Evolutionary conservation across 192 early-diverging fungal genomes (phyloP), one percentile per base, ranked within the genome.

Genomic region (Coemansia sp.): DNA sequence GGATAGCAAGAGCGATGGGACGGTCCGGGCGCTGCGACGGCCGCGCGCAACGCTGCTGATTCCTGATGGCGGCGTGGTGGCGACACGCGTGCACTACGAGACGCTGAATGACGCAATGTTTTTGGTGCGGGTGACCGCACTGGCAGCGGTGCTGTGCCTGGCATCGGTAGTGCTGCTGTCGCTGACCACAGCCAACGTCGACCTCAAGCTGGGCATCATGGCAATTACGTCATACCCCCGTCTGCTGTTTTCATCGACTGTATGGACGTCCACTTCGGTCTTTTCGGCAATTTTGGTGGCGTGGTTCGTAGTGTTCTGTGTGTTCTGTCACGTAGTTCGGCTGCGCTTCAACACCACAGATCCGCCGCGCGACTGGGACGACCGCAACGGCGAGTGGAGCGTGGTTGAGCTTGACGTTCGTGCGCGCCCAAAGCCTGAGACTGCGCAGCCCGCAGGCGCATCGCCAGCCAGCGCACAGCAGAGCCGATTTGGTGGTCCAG

Each of bases 21-120:
- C 32, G 23, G 62, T 47, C 22, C 39, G 11, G 21, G 39, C 15
- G 25, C 60, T 79, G 35, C 61, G 45, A 3, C 67, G 60, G 56
- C 77, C 72, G 15, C 66, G 62, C 9, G 77, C 77, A 41, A 74
- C 67, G 53, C 77, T 80, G 43, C 68, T 80, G 58, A 72, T 70
- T 7, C 69, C 78, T 0, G 78, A 81, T 25, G 72, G 72, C 47
- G 78, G 72, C 0, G 72, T 74, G 4, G 49, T 75, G 15, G 78
- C 78, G n/a, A 75, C 69, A 4, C 78, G 73, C 23, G 73, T 75
- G 52, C 78, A 75, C 60, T 81, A 81, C 69, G 73, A 81, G 57
- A 75, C 78, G 22, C 72, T 72, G 1, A 75, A 75, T 63, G 78
- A 81, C 57, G 78, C 78, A 17, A 68, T 81, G 69, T 81, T 81